These are phyloP conservation scores for Zygosaccharomyces pseudobailii DNA, from an alignment of 1,139 yeast species.

Conservation along the genomic window DNA sequence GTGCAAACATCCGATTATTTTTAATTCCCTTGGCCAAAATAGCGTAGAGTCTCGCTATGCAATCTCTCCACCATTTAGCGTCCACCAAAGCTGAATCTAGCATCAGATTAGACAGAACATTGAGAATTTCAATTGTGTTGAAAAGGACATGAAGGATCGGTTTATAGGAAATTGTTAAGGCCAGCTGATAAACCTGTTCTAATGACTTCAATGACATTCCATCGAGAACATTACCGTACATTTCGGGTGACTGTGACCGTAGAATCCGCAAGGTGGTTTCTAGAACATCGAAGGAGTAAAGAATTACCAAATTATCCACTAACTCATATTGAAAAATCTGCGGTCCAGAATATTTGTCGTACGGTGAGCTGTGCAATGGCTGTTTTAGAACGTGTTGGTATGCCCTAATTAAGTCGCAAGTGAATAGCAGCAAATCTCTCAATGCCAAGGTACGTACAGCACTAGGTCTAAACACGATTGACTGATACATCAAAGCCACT, in stretches of 20 bases:
- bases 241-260: conserved; percentile 17
- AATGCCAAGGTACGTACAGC: conserved; percentile 43
- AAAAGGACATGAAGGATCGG: conserved; percentile 28
- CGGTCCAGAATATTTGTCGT: conserved; percentile 22
- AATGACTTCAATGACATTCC: conserved; percentile 17
- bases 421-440: conserved; percentile 24
- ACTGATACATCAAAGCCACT: conserved; percentile 48
- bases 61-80: conserved; percentile 29
- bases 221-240: conserved; percentile 21
- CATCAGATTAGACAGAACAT: conserved; percentile 20
- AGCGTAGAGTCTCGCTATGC: conserved; percentile 21
- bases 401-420: conserved; percentile 26
- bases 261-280: conserved; percentile 38
- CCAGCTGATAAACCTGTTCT: conserved; percentile 23
- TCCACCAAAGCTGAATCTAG: conserved; percentile 10
- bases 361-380: conserved; percentile 20
- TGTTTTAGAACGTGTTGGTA: conserved; percentile 26
- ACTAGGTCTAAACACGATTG: conserved; percentile 52
- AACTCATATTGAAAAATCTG: conserved; percentile 36
- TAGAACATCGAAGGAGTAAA: conserved; percentile 51
- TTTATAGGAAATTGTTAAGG: conserved; percentile 31
- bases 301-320: conserved; percentile 46
- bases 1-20: conserved; percentile 14
- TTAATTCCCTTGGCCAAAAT: conserved; percentile 20
- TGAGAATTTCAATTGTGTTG: conserved; percentile 25